Conservation (phyloP, 202 grass and related monocot species). For the Cymbopogon flexuosus region DNA sequence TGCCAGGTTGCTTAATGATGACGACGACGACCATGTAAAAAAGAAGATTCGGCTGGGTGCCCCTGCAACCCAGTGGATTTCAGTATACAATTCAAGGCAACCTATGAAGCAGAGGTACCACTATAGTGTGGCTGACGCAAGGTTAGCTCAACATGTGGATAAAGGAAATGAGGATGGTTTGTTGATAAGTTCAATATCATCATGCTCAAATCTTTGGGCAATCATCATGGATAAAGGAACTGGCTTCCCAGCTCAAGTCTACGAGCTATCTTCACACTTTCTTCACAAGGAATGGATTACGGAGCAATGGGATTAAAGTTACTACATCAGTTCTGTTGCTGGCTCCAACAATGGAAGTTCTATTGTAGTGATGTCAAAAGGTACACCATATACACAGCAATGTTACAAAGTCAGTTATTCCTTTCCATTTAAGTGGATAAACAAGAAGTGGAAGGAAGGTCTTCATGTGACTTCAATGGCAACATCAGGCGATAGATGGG, state of each 20-base stretch:
- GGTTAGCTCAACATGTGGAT: constrained; percentile 51
- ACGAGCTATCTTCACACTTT: constrained; percentile 47
- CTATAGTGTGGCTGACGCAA: constrained; percentile 48
- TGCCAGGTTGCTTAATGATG: constrained; percentile 51
- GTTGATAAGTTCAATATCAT: constrained; percentile 57
- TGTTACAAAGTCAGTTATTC: constrained; percentile 70
- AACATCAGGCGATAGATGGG: constrained; percentile 56
- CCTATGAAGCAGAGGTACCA: constrained; percentile 84
- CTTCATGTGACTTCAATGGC: constrained; percentile 69
- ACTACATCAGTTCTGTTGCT: constrained; percentile 65
- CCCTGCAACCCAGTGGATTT: constrained; percentile 84
- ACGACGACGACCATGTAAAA: constrained; percentile 47
- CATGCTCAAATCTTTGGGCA: constrained; percentile 56
- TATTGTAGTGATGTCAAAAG: constrained; percentile 77
- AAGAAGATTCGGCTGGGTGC: constrained; percentile 69
- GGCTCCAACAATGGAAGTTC: constrained; percentile 59
- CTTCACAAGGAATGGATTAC: constrained; percentile 77
- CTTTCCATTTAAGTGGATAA: constrained; percentile 73
- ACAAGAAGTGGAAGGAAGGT: constrained; percentile 77
- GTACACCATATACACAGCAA: constrained; percentile 61
- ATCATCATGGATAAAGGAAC: constrained; percentile 68
- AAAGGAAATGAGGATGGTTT: constrained; percentile 64
- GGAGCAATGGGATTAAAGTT: constrained; percentile 75
- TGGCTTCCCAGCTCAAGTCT: constrained; percentile 54
- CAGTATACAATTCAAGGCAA: constrained; percentile 68